phyloP scores from a whole-genome alignment of 768 basidiomycete genomes.

The Leccinum boreale region DNA sequence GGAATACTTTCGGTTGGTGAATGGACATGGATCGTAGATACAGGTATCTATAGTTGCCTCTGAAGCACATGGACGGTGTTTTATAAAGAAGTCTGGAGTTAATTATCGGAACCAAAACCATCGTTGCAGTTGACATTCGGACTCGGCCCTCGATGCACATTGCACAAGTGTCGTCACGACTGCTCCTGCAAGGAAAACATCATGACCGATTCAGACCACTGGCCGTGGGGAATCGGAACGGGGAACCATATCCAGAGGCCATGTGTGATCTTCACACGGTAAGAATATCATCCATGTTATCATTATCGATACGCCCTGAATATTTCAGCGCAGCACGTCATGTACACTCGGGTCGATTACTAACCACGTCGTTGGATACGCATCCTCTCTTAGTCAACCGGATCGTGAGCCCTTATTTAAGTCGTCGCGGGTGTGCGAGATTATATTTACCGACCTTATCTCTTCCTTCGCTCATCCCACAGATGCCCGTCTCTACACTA shows the following conservation, averaged over 20 bases:
- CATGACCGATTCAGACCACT: no score
- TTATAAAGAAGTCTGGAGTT: not conserved
- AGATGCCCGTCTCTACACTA: slow-evolving; percentile 32
- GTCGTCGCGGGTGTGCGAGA: not conserved
- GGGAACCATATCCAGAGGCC: no score
- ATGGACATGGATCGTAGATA: not conserved
- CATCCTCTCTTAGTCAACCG: slow-evolving; percentile 7
- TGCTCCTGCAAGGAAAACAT: not conserved
- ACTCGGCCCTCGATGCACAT: not conserved
- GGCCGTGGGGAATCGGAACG: no score
- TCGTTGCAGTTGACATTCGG: not conserved
- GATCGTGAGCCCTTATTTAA: slow-evolving; percentile 8
- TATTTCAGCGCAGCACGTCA: not conserved
- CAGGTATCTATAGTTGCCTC: not conserved
- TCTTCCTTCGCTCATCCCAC: slow-evolving; percentile 5
- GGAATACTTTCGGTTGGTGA: no score
- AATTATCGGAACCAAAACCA: no score
- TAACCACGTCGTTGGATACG: not conserved
- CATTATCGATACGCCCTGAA: not conserved
- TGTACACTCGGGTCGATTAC: not conserved
- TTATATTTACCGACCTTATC: not conserved
- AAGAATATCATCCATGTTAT: not conserved
- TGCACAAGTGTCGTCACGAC: not conserved
- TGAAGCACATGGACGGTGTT: not conserved
- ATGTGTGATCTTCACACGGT: not conserved